phyloP scores from a whole-genome alignment of 306 rosid species.

The Arachis hypogaea region DNA sequence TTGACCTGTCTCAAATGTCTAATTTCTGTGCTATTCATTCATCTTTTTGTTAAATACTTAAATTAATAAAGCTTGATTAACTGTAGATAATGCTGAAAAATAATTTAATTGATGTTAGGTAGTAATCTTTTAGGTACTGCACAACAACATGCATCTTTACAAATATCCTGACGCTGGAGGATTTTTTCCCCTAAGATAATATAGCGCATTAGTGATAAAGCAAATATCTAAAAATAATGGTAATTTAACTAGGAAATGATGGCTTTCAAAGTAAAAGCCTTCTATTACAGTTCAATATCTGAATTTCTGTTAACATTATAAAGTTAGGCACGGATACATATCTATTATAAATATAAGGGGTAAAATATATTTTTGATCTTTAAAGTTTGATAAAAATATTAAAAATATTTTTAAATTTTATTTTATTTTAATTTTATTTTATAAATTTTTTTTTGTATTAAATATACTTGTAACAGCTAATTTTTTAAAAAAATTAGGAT shows the following conservation, averaged over 20 bases:
- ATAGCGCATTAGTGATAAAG: not conserved
- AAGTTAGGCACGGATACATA: too few species aligned
- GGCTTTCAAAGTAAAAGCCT: slow-evolving; percentile 1
- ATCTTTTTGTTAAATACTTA: not conserved
- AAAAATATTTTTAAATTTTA: too few species aligned
- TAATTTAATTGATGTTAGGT: not conserved
- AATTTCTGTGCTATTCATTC: too few species aligned
- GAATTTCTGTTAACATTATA: not conserved
- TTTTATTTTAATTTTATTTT: too few species aligned
- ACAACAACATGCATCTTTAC: not conserved
- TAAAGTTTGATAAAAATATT: too few species aligned
- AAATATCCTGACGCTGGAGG: too few species aligned
- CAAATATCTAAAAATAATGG: not conserved
- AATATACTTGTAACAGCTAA: too few species aligned
- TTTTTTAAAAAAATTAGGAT: too few species aligned
- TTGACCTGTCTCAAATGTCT: too few species aligned
- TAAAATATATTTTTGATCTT: too few species aligned
- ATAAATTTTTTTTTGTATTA: too few species aligned
- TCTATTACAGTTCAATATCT: not conserved
- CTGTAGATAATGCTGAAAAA: not conserved
- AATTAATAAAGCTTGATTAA: not conserved
- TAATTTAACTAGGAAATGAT: not conserved
- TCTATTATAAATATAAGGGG: too few species aligned
- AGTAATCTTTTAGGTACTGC: slow-evolving; percentile 15
- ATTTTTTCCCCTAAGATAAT: not conserved